These are phyloP conservation scores for Acephala macrosclerotiorum DNA, from an alignment of 2,329 filamentous ascomycete genomes.

Conservation along the genomic window DNA sequence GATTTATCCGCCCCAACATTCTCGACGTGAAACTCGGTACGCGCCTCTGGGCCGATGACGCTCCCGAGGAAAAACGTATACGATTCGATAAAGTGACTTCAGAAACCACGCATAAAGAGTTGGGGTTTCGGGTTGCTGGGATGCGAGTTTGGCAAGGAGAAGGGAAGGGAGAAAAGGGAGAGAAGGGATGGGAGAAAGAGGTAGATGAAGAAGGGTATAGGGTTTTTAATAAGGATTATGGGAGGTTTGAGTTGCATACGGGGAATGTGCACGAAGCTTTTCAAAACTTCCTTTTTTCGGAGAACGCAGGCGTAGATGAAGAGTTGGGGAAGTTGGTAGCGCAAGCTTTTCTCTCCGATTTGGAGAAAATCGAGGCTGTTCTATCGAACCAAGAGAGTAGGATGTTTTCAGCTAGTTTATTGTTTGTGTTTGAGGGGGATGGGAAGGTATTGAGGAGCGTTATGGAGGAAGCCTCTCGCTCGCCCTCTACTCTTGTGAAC, in stretches of 20 bases:
- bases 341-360: conserved; percentile 59
- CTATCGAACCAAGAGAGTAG: conserved; percentile 64
- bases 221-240: conserved; percentile 70
- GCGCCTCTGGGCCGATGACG: conserved; percentile 83
- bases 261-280: conserved; percentile 63
- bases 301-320: conserved; percentile 63
- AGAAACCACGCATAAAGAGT: conserved; percentile 65
- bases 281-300: conserved; percentile 64
- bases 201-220: conserved; percentile 61
- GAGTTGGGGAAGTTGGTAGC: conserved; percentile 64
- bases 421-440: conserved; percentile 72
- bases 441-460: conserved; percentile 56
- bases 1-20: conserved; percentile 86
- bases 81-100: conserved; percentile 66
- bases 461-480: conserved; percentile 46
- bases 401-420: conserved; percentile 64
- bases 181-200: conserved; percentile 58
- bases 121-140: conserved; percentile 70
- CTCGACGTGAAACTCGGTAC: conserved; percentile 92
- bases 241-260: conserved; percentile 58
- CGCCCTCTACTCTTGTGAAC: conserved; percentile 36
- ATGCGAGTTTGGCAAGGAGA: conserved; percentile 70
- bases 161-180: conserved; percentile 60
- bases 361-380: conserved; percentile 59
- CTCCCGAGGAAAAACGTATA: conserved; percentile 62